Evolutionary conservation across 257 asterid species (phyloP).

Genomic region (Solanum phureja): DNA sequence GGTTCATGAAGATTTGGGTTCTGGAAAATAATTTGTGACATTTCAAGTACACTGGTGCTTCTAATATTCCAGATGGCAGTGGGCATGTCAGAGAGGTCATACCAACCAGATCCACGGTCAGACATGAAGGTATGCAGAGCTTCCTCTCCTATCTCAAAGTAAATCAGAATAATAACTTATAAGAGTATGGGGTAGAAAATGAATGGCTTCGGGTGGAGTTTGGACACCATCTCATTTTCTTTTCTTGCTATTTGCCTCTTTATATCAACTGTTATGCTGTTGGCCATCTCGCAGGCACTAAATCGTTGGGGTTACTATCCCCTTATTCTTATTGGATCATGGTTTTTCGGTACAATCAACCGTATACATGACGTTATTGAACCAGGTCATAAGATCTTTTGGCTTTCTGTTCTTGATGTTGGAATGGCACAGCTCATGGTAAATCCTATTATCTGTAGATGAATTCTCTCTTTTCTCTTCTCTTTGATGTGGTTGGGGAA

Average conservation of each 20-base stretch:
- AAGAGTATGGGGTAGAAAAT: not conserved
- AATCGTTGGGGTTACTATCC: slow-evolving; percentile 98
- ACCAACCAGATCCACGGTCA: slow-evolving; percentile 67
- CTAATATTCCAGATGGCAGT: slow-evolving; percentile 77
- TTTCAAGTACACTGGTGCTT: slow-evolving; percentile 6
- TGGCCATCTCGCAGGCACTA: slow-evolving; percentile 45
- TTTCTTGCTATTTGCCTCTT: not conserved
- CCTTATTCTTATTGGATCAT: slow-evolving; percentile 88
- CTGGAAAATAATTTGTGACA: not conserved
- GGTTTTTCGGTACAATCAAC: slow-evolving; percentile 95
- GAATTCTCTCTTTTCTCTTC: not conserved
- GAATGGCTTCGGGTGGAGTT: not conserved
- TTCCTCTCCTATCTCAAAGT: not conserved
- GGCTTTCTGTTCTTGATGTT: slow-evolving; percentile 97
- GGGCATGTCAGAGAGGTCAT: slow-evolving; percentile 76
- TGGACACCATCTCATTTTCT: not conserved
- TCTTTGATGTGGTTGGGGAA: not conserved
- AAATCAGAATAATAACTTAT: not conserved
- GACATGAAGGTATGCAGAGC: slow-evolving; percentile 55
- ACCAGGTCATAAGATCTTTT: slow-evolving; percentile 80
- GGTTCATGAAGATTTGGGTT: not conserved
- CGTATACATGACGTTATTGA: slow-evolving; percentile 89
- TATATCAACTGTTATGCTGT: not conserved
- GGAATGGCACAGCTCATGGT: slow-evolving; percentile 98
- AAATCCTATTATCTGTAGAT: not conserved